phyloP scores from a whole-genome alignment of 305 asterid species.

The Fraxinus sp. region DNA sequence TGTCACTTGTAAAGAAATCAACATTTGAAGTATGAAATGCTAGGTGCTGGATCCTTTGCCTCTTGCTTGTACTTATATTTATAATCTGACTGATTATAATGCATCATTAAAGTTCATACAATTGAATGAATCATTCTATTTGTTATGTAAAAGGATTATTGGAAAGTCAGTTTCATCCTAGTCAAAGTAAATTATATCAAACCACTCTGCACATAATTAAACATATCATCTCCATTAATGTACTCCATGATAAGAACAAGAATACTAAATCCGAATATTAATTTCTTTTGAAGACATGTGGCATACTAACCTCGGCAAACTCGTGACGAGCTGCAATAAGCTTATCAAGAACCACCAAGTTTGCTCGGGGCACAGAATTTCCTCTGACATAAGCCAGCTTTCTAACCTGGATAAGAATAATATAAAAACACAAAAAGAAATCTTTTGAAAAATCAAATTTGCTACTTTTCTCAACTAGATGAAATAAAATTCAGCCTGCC shows the following conservation, averaged over 20 bases:
- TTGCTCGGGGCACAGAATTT: conserved; percentile 77
- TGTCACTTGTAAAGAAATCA: background rate
- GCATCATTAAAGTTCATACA: background rate
- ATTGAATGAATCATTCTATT: background rate
- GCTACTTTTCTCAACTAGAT: conserved; percentile 14
- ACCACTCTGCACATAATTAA: background rate
- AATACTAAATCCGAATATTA: background rate
- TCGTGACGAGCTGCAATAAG: conserved; percentile 90
- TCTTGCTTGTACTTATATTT: background rate
- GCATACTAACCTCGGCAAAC: conserved; percentile 70
- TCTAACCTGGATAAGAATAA: conserved; percentile 62
- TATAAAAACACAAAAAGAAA: conserved; percentile 7
- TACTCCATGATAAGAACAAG: background rate
- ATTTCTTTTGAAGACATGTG: background rate
- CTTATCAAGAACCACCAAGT: conserved; percentile 79
- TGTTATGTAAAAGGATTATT: background rate
- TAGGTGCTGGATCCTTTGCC: background rate
- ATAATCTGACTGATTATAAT: background rate
- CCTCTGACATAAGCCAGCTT: conserved; percentile 73
- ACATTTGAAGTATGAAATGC: background rate
- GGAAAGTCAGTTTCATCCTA: background rate
- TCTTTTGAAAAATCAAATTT: background rate
- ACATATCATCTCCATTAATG: background rate
- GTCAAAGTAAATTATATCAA: background rate
- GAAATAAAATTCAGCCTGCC: conserved; percentile 2